Evolutionary conservation across 139 green algal genomes (phyloP), one percentile per base, ranked within the genome.

Genomic region (Chlorella sp.): DNA sequence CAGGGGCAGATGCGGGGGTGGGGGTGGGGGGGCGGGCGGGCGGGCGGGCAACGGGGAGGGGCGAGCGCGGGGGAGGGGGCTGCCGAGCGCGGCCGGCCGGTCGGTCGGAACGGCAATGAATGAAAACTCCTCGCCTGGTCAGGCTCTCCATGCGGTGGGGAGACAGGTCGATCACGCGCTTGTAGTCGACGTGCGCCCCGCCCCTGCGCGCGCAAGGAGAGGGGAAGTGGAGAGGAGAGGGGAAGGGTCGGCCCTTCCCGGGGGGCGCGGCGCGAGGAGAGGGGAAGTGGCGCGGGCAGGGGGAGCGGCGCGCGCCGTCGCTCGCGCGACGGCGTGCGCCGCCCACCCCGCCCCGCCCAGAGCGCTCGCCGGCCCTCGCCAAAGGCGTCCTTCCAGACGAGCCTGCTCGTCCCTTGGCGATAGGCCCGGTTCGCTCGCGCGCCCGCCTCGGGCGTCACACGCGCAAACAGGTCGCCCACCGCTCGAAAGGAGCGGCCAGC

Each of bases 381-480:
- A 42, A 76, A 53, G 4, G 74, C 74, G 35, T 80, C 74, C 64
- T 80, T 80, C 64, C 74, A 80, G 29, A 80, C 74, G 50, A 80
- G 65, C 12, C 65, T 40, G 1, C 64, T 68, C 31, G 48, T 60
- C 41, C 74, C 53, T 17, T 46, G 40, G 23, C 40, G 67, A 65
- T 80, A 80, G 2, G 74, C 74, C 9, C 50, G 31, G 31, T 75
- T 80, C 40, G 74, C 74, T 3, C 74, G 50, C 5, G 64, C 53
- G 8, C 27, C 74, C 2, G 46, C 38, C 64, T 69, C 61, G 0
- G 74, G 64, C 9, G 74, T 80, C 36, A 80, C 64, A 0, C 14
- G 11, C 51, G 33, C 53, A 51, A 80, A 80, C 51, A 80, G 74
- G 29, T 25, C 19, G 31, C 23, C 29, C 17, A 80, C 75, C 23